Base-by-base conservation (phyloP, 2,329 filamentous ascomycete genomes). In the Fusarium concolor region DNA sequence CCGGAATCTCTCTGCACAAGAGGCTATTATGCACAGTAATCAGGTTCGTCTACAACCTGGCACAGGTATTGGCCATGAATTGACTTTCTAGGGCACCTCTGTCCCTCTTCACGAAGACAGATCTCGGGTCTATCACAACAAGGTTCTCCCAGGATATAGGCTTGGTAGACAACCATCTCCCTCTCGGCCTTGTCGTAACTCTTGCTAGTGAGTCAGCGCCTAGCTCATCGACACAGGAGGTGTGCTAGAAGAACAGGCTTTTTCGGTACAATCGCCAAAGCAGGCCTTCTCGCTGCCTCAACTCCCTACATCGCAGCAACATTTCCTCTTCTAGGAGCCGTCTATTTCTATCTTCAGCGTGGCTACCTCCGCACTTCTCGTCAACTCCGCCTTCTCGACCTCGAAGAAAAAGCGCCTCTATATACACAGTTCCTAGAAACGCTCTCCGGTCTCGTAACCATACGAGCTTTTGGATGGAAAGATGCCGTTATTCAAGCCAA, bases 401-500 rank as follows among this genome's bases (percentile, higher is more conserved):
- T 83, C 1, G 81, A 83, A 61, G 75, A 78, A 6, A 82, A 81
- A 47, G 75, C 76, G 1, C 80, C 80, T 2, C 59, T 82, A 0
- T 81, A 81, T 46, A 77, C 78, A 0, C 75, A 77, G 10, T 80
- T 83, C 52, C 75, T 81, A 10, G 85, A 87, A 56, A 83, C 82
- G 0, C 68, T 86, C 1, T 75, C 78, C 10, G 85, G 85, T 0
- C 67, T 87, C 0, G 65, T 79, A 1, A 86, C 84, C 0, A 82
- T 88, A 35, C 81, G 86, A 11, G 84, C 87, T 2, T 89, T 87
- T 62, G 82, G 79, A 2, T 86, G 84, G 84, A 72, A 78, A 29
- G 60, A 68, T 12, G 71, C 76, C 4, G 77, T 79, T 54, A 76
- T 82, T 17, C 68, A 80, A 28, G 80, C 80, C 62, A 87, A 86